phyloP scores from a whole-genome alignment of 1,284 basidiomycete genomes.

The Ganoderma lingzhi region DNA sequence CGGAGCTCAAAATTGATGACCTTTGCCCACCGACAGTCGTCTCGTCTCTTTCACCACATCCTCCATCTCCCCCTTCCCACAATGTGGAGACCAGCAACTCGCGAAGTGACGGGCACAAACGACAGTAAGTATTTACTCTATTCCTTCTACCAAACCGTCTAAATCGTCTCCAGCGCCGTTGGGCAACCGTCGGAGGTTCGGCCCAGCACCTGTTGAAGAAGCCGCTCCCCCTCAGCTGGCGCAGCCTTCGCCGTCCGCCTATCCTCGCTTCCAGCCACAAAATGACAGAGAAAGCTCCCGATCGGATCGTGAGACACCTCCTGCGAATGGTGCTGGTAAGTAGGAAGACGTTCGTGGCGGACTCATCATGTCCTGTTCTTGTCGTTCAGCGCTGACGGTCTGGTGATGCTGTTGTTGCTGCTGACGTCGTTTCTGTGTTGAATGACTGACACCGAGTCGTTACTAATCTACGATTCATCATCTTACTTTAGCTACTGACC shows the following conservation, averaged over 20 bases:
- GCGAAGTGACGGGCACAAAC: slow-evolving; percentile 85
- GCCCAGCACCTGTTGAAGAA: slow-evolving; percentile 82
- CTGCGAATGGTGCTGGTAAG: slow-evolving; percentile 45
- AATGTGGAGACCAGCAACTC: slow-evolving; percentile 92
- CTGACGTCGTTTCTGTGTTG: slow-evolving; percentile 19
- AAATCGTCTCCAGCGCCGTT: slow-evolving; percentile 65
- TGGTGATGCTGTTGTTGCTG: slow-evolving; percentile 20
- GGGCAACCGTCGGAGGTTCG: slow-evolving; percentile 88
- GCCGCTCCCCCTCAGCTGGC: slow-evolving; percentile 80
- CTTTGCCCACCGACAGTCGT: slow-evolving; percentile 17
- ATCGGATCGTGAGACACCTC: slow-evolving; percentile 57
- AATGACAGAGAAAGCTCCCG: slow-evolving; percentile 56
- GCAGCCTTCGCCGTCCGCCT: slow-evolving; percentile 85
- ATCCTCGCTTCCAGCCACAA: slow-evolving; percentile 69
- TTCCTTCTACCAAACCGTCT: slow-evolving; percentile 27
- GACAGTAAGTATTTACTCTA: slow-evolving; percentile 59
- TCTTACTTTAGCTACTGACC: slow-evolving; percentile 60
- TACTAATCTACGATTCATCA: slow-evolving; percentile 57
- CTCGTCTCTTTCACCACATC: slow-evolving; percentile 24
- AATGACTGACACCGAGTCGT: slow-evolving; percentile 28
- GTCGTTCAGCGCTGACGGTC: slow-evolving; percentile 36
- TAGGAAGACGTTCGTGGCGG: slow-evolving; percentile 25
- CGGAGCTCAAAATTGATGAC: slow-evolving; percentile 32
- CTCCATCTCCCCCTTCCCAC: slow-evolving; percentile 53
- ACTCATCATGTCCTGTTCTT: slow-evolving; percentile 31